Evolutionary conservation across 306 rosid species (phyloP), one percentile per base, ranked within the genome.

Genomic region (Corylus avellana): DNA sequence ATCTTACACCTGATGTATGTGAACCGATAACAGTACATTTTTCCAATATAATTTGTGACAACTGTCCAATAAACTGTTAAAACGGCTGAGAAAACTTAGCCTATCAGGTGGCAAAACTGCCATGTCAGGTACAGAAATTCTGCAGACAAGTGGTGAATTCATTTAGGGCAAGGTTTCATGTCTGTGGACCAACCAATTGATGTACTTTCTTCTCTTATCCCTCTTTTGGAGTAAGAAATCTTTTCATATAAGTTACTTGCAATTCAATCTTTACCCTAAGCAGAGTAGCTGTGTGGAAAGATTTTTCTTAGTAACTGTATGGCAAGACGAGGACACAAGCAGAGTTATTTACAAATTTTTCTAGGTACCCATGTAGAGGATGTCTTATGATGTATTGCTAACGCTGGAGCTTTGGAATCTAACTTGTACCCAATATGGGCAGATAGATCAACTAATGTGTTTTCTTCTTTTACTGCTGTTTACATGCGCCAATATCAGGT

Each of bases 401-500:
- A 12, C 12, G 37, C 66, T 42, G 7, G 32, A 67, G 48, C 39
- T 42, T n/a, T 67, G 50, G 9, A 67, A 25, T 42, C 18, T 42
- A 8, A 18, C 27, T 67, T 67, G 72, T 18, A 47, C 25, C 42
- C 72, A 67, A 67, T 18, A 37, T 18, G 7, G 72, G 51, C 18
- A 39, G 25, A 18, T 42, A 39, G 25, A 18, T 42, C 50, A n/a
- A 39, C 1, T 17, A 39, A 39, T 67, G 25, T n/a, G 51, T 85
- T 32, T 73, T 22, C 59, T 57, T 39, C 76, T 73, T 81, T 67
- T 67, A 10, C 27, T 39, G 16, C 29, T 67, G 50, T 18, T 16
- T 32, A 67, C 72, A 17, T 67, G 50, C 12, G n/a, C 27, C 42
- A 12, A 32, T 85, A 22, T 58, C 77, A 91, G 97, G 97, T 94